Base-by-base conservation (phyloP, 192 early-diverging fungal species). In the Pecoramyces ruminantium region DNA sequence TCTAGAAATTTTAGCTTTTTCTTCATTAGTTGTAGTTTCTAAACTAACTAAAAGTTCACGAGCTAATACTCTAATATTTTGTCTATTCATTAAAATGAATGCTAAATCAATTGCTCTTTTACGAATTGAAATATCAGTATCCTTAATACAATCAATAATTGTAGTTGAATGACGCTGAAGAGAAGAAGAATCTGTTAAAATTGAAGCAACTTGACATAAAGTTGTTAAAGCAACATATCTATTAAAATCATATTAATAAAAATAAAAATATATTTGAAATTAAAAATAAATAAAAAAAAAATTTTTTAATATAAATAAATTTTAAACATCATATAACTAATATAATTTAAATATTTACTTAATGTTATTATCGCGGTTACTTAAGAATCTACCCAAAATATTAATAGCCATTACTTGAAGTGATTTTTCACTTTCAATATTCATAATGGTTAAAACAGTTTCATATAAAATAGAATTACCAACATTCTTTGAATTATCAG, bases 401-500 rank as follows among this genome's bases (percentile, higher is more conserved):
- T 99, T 99, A 83, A 99, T 96, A 18, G 94, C 98, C 82, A 99
- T 85, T 40, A 98, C 95, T 39, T 96, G 92, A 82, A 99, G 88
- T 28, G 95, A 93, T 78, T 87, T 90, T 80, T 97, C 96, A 78
- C 92, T 94, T 81, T 96, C 94, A 79, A 96, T 96, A 28, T 95
- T 95, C 95, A 99, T 94, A 78, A 96, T 96, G 1, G 98, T 97
- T 84, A 97, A 84, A 1, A 98, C 97, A 58, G 96, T 95, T 84
- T 99, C 98, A 85, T 99, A 99, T 78, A 98, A 86, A 81, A 99
- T 96, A 13, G 98, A 92, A 83, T 96, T 98, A 29, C 97, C 98
- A 38, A 97, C 97, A 85, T 99, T 99, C 86, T 98, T 96, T 18
- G 94, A 85, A 17, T 91, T 91, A 88, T 98, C 97, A 25, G 95